Percentiles rank a stretch among this genome's conserved stretches.
These are phyloP conservation scores for Hanseniaspora vineae DNA, from an alignment of 805 yeast species.

Conservation along the genomic window DNA sequence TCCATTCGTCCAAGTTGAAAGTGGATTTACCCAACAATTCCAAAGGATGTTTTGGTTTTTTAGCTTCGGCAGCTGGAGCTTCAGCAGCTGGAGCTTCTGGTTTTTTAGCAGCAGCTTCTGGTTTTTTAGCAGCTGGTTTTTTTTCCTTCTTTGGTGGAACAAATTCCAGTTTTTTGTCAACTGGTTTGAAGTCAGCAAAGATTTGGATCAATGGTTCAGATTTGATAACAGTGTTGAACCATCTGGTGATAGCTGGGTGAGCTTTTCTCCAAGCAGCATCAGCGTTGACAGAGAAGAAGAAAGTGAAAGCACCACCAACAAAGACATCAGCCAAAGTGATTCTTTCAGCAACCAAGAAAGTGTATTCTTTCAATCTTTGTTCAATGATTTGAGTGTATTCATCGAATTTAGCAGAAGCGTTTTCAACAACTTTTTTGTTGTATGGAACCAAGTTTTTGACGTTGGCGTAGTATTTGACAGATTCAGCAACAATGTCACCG, in stretches of 20 bases:
- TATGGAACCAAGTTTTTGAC: constrained; percentile 52
- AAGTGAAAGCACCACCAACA: constrained; percentile 10
- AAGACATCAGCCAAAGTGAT: constrained; percentile 28
- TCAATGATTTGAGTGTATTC: constrained; percentile 35
- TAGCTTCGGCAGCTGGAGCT: constrained; percentile 29
- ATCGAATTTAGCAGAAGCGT: constrained; percentile 27
- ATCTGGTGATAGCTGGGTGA: constrained; percentile 56
- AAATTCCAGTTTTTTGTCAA: constrained; percentile 42
- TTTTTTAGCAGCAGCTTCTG: constrained; percentile 23
- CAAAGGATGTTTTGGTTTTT: constrained; percentile 85
- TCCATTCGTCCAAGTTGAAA: constrained; percentile 71
- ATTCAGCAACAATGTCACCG: constrained; percentile 42
- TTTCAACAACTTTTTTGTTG: constrained; percentile 64
- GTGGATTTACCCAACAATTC: constrained; percentile 62
- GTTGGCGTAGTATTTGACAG: constrained; percentile 40
- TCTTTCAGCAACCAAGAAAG: constrained; percentile 66
- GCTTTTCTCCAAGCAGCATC: constrained; percentile 52
- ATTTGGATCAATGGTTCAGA: constrained; percentile 35
- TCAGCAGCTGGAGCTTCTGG: constrained; percentile 20
- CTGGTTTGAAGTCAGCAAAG: constrained; percentile 40
- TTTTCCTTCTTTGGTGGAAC: constrained; percentile 66
- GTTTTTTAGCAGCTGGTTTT: constrained; percentile 25
- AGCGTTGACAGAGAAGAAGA: constrained; percentile 35
- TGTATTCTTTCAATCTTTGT: constrained; percentile 44
- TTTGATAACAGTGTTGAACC: constrained; percentile 48